Evolutionary conservation across 2,329 filamentous ascomycete species (phyloP).

Genomic region (Alternaria viburni): DNA sequence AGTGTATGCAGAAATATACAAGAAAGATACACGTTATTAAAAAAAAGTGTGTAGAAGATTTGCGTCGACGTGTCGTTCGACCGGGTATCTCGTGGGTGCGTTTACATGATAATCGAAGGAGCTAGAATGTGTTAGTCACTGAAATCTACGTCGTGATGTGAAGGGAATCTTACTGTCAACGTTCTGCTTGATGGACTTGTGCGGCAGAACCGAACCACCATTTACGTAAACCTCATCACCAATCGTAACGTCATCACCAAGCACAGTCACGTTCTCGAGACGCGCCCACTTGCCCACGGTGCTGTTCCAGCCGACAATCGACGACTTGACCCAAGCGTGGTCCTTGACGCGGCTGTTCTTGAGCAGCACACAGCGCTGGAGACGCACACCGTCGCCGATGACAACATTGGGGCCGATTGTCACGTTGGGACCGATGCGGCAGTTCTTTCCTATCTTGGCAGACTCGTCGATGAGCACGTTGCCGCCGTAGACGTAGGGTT

Average conservation of each 20-base stretch:
- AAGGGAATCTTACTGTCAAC: conserved; percentile 68
- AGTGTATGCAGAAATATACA: conserved; percentile 42
- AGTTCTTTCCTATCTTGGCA: conserved; percentile 97
- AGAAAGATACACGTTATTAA: conserved; percentile 42
- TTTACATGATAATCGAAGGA: conserved; percentile 57
- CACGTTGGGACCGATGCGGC: conserved; percentile 96
- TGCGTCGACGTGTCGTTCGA: conserved; percentile 9
- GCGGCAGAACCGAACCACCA: conserved; percentile 89
- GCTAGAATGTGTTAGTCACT: conserved; percentile 35
- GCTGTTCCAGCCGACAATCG: conserved; percentile 98
- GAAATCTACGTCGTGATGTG: neutral
- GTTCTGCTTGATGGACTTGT: conserved; percentile 99
- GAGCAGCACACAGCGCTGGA: conserved; percentile 91
- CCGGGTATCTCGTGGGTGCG: conserved; percentile 12
- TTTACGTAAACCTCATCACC: conserved; percentile 99
- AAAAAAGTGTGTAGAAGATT: conserved; percentile 36
- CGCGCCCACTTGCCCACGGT: conserved; percentile 94
- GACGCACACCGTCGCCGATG: conserved; percentile 88
- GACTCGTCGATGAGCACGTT: conserved; percentile 95
- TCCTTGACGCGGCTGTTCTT: conserved; percentile 95
- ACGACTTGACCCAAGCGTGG: conserved; percentile 98
- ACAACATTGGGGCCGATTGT: conserved; percentile 93
- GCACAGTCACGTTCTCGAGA: conserved; percentile 95
- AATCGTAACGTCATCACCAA: conserved; percentile 97
- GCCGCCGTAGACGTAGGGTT: conserved; percentile 86